Base-by-base conservation (phyloP, 2,329 filamentous ascomycete species). In the Sporothrix variecibatus region DNA sequence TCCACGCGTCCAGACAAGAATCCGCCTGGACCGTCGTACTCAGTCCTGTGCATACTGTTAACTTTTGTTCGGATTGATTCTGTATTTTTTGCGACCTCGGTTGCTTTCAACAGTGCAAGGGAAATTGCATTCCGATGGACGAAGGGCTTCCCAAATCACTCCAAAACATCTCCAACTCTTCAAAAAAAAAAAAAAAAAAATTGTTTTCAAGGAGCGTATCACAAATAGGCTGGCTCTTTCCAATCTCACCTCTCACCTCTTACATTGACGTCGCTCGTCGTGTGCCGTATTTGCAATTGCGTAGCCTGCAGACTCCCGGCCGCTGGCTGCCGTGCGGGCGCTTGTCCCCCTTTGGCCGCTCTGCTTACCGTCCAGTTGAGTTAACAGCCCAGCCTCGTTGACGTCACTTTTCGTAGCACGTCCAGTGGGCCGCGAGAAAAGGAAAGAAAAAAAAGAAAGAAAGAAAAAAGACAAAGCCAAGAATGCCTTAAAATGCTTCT, bases 261-360 rank as follows among this genome's bases (percentile, higher is more conserved):
- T 34, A 34, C 34, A 34, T 34, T 56, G 51, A 26, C 56, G 56
- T 20, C 28, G 56, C 12, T 40, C 11, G 34, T 65, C 60, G 60
- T 65, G 43, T 43, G 31, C 23, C 60, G 60, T 40, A 43, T 43
- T 40, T 40, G 56, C 12, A 31, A 17, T 60, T 34, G n/a, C 9
- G 51, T 26, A 56, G 40, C 40, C 17, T 49, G 40, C 38, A 68
- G 34, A 8, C 2, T 43, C 40, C 38, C 5, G 9, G 5, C 60
- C 31, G 11, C 11, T 69, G 26, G 46, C 46, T 70, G 67, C 67
- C 67, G 67, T 58, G 46, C 67, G 46, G 67, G 67, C 67, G 67
- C 67, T 53, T 53, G 20, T 34, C 46, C 67, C 28, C 28, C 43
- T 70, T 51, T 70, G 23, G 67, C 67, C 51, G 8, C 28, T 46